Evolutionary conservation across 2,329 filamentous ascomycete genomes (phyloP), one percentile per base, ranked within the genome.

Genomic region (Aureobasidium pullulans): DNA sequence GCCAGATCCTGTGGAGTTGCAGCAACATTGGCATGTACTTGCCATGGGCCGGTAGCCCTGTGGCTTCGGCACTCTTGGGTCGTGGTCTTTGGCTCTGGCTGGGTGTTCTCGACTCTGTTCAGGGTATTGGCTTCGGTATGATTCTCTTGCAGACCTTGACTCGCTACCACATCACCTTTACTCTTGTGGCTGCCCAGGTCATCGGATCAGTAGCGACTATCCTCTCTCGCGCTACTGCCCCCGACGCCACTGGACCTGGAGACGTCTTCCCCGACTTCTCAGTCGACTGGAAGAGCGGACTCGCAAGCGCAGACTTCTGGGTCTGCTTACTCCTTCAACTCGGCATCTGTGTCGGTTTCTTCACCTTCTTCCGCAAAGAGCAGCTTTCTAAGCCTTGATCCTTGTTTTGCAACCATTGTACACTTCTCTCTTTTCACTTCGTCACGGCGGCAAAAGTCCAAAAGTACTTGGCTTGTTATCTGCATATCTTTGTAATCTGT

Each of bases 61-160:
- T 81, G 0, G 75, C 78, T 7, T 78, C 80, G 3, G 82, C 84
- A 0, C 68, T 87, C 0, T 70, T 83, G 8, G 81, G 81, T 1
- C 76, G 84, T 43, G 73, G 76, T 59, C 71, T 87, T 4, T 87
- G 85, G 84, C 76, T 87, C 10, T 88, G 84, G 84, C 78, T 88
- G 0, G 85, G 85, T 42, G 77, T 86, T 4, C 74, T 87, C 9
- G 85, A 88, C 64, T 78, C 82, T 9, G 72, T 87, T 6, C 85
- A 88, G 68, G 83, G 84, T 40, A 80, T 87, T 1, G 85, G 85
- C 2, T 81, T 87, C 58, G 85, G 85, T 57, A 87, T 87, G 84
- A 82, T 87, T 54, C 74, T 88, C 4, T 71, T 87, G 43, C 83
- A 85, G 67, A 64, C 62, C 1, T 71, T 86, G 64, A 87, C 84